phyloP scores from a whole-genome alignment of 306 rosid genomes.

The Pyrus communis region DNA sequence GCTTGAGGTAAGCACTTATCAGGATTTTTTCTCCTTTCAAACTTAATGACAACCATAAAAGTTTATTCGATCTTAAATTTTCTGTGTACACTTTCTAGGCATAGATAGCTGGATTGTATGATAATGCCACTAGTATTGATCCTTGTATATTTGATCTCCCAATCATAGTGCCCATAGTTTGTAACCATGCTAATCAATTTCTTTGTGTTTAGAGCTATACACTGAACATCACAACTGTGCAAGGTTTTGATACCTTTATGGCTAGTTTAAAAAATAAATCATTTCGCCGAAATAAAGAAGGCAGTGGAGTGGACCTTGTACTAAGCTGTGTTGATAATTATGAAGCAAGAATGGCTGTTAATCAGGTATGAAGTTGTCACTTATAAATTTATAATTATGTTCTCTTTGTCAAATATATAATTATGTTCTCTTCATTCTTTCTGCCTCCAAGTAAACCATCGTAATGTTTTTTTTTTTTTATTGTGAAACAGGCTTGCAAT shows the following conservation, averaged over 20 bases:
- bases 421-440: background rate
- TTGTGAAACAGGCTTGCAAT: constrained; percentile 69
- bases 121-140: background rate
- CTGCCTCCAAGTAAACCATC: background rate
- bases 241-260: constrained; percentile 82
- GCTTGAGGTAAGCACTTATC: constrained; percentile 54
- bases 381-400: no score
- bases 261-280: constrained; percentile 75
- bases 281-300: constrained; percentile 59
- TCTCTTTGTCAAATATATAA: background rate
- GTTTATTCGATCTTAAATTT: background rate
- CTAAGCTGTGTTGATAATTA: constrained; percentile 97
- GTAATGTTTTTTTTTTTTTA: background rate
- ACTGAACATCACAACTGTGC: constrained; percentile 82
- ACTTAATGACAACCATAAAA: background rate
- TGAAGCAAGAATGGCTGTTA: constrained; percentile 99
- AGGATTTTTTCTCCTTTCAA: background rate
- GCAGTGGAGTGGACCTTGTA: constrained; percentile 83
- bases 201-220: constrained; percentile 67
- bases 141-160: background rate
- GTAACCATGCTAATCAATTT: constrained; percentile 21
- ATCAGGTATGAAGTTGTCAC: constrained; percentile 53
- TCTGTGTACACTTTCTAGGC: background rate
- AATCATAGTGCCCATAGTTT: background rate
- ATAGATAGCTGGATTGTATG: background rate